phyloP scores from a whole-genome alignment of 2,329 filamentous ascomycete genomes.

The Colletotrichum sp. region DNA sequence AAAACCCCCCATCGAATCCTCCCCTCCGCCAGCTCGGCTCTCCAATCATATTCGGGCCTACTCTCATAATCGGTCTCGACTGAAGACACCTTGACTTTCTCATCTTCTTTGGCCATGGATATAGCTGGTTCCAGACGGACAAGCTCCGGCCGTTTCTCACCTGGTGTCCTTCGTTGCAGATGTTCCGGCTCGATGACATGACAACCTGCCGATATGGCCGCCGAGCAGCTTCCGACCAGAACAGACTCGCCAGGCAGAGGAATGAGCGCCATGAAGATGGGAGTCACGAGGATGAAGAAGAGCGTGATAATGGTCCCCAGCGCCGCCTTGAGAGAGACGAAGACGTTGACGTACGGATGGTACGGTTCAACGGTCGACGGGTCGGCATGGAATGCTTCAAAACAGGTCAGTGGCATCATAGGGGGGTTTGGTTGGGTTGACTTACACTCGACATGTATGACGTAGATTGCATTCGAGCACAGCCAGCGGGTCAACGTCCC shows the following conservation, averaged over 20 bases:
- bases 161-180: not conserved
- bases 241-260: not conserved
- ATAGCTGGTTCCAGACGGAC: not conserved
- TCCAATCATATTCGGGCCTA: not conserved
- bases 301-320: not conserved
- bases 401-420: not conserved
- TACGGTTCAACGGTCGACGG: not conserved
- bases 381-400: not conserved
- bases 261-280: not conserved
- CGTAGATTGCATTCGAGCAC: not conserved
- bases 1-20: not conserved
- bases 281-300: not conserved
- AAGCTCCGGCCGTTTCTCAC: not conserved
- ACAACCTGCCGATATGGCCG: not conserved
- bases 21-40: not conserved
- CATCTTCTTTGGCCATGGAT: not conserved
- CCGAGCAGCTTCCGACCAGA: not conserved
- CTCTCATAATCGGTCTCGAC: not conserved
- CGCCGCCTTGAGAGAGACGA: not conserved
- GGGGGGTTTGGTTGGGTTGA: not conserved
- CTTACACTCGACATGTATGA: not conserved
- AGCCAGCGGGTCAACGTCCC: not conserved
- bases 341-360: not conserved
- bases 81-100: not conserved
- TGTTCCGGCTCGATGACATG: not conserved